Conservation (phyloP, 768 basidiomycete species). For the Russula abietina region DNA sequence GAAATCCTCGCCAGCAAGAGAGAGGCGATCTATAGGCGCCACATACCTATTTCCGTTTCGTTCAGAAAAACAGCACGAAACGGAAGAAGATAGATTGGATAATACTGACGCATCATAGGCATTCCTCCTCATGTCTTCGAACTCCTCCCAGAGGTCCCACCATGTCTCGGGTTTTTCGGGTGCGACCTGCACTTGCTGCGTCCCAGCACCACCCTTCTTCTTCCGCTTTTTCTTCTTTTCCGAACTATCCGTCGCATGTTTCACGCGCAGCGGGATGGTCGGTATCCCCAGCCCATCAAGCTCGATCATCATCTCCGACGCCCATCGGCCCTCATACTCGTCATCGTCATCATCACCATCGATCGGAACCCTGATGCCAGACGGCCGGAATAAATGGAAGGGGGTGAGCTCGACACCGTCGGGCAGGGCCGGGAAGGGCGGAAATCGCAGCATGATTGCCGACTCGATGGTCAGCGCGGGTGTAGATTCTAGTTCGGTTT, state of each 20-base stretch:
- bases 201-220: conserved; percentile 36
- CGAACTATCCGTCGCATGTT: conserved; percentile 50
- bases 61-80: neutral
- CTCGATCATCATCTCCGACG: conserved; percentile 40
- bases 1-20: conserved; percentile 56
- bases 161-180: conserved; percentile 38
- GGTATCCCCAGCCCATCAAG: conserved; percentile 62
- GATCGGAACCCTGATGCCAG: conserved; percentile 50
- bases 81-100: too few species aligned
- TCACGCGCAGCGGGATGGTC: conserved; percentile 49
- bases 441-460: conserved; percentile 33
- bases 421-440: conserved; percentile 44
- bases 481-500: neutral
- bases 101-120: conserved; percentile 37
- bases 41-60: conserved; percentile 34
- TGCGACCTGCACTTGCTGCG: conserved; percentile 24
- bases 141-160: conserved; percentile 70
- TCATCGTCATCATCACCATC: conserved; percentile 30
- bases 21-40: conserved; percentile 48
- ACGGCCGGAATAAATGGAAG: conserved; percentile 51
- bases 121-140: conserved; percentile 44
- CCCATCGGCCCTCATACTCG: neutral
- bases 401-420: conserved; percentile 45
- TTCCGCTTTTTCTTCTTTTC: conserved; percentile 51
- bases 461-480: conserved; percentile 1